Conservation (phyloP, 305 asterid genomes). For the Stenogyne calaminthoides region DNA sequence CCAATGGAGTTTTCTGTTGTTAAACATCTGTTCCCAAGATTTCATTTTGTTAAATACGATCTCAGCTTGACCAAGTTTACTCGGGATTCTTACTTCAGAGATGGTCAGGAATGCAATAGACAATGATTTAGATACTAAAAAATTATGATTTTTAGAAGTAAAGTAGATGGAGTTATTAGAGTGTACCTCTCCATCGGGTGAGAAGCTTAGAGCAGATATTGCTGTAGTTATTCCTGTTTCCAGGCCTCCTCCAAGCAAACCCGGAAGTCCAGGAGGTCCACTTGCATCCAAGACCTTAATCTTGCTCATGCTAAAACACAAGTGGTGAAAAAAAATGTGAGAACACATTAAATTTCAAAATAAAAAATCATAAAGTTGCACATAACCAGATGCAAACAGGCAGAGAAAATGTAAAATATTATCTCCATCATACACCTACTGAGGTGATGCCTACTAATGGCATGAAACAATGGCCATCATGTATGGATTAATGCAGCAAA, state of each 20-base stretch:
- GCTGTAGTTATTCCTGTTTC: conserved; percentile 65
- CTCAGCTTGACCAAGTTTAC: not conserved
- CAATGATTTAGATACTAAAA: conserved; percentile 7
- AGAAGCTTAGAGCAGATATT: conserved; percentile 92
- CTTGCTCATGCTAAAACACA: conserved; percentile 74
- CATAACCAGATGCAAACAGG: no score
- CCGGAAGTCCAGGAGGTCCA: conserved; percentile 97
- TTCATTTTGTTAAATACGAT: conserved; percentile 9
- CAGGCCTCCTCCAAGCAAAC: conserved; percentile 71
- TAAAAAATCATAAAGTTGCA: no score
- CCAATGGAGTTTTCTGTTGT: not conserved
- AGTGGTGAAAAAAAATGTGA: conserved; percentile 28
- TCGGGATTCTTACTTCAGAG: not conserved
- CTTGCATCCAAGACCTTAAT: conserved; percentile 96
- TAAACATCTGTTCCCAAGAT: not conserved
- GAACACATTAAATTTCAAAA: no score
- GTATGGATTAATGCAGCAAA: not conserved
- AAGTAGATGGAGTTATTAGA: conserved; percentile 3
- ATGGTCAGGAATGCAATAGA: not conserved
- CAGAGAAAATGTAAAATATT: no score
- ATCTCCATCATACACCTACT: no score
- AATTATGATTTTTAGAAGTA: conserved; percentile 11
- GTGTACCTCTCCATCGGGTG: conserved; percentile 96
- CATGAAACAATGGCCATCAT: not conserved
- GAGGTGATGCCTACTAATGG: no score